Evolutionary conservation across 306 rosid species (phyloP).

Genomic region (Fagus sylvatica): DNA sequence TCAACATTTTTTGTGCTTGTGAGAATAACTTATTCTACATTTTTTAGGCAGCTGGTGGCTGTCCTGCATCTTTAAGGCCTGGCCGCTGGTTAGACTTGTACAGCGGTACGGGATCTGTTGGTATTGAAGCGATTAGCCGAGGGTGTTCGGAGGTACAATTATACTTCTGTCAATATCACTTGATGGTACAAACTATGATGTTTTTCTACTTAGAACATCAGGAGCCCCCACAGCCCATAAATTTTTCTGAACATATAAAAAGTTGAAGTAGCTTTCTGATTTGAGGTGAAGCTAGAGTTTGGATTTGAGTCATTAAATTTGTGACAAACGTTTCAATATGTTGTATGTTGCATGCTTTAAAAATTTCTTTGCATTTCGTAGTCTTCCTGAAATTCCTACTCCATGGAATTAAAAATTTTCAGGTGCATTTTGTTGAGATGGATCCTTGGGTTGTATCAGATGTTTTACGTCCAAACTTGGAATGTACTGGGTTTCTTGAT

Average conservation of each 20-base stretch:
- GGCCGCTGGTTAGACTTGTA: slow-evolving; percentile 98
- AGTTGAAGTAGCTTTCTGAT: slow-evolving; percentile 2
- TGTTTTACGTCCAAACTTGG: slow-evolving; percentile 79
- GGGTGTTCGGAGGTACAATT: slow-evolving; percentile 86
- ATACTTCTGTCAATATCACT: slow-evolving; percentile 16
- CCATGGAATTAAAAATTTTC: slow-evolving; percentile 23
- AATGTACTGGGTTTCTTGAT: slow-evolving; percentile 84
- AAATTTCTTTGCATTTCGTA: background rate
- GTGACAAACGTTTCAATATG: background rate
- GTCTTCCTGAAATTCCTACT: slow-evolving; percentile 11
- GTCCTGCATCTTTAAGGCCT: slow-evolving; percentile 86
- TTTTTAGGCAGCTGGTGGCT: slow-evolving; percentile 87
- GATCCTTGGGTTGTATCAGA: slow-evolving; percentile 96
- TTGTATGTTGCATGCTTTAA: background rate
- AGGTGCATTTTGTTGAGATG: slow-evolving; percentile 98
- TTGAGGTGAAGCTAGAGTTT: background rate
- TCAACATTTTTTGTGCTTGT: slow-evolving; percentile 4
- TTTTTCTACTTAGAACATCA: background rate
- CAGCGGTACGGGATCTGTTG: slow-evolving; percentile 99
- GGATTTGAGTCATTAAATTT: background rate
- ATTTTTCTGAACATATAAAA: background rate
- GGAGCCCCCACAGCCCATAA: background rate
- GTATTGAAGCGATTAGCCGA: slow-evolving; percentile 92
- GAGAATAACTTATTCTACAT: slow-evolving; percentile 21
- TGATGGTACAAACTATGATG: slow-evolving; percentile 9